phyloP scores from a whole-genome alignment of 2,329 filamentous ascomycete species.

The Rhinocladiella similis region DNA sequence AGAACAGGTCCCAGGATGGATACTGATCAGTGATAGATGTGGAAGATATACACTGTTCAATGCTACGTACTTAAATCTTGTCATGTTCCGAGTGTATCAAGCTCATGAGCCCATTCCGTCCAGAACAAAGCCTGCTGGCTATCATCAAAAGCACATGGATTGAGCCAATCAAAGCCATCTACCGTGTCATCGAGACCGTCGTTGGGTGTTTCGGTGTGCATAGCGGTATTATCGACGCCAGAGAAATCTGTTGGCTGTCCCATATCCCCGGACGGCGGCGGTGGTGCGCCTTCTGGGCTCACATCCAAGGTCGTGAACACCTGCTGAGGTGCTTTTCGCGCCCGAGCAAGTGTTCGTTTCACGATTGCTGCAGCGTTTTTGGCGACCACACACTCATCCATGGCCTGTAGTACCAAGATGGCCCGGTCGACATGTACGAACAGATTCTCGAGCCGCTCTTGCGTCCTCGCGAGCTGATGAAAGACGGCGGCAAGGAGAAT shows the following conservation, averaged over 20 bases:
- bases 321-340: constrained; percentile 10
- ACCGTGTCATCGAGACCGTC: background rate
- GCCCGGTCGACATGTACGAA: constrained; percentile 38
- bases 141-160: constrained; percentile 11
- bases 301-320: no score
- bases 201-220: no score
- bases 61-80: no score
- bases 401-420: constrained; percentile 42
- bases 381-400: constrained; percentile 44
- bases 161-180: constrained; percentile 14
- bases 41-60: no score
- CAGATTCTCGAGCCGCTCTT: constrained; percentile 32
- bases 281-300: no score
- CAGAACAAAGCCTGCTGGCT: constrained; percentile 19
- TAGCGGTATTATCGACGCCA: no score
- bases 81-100: constrained; percentile 7
- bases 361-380: constrained; percentile 33
- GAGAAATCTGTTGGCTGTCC: no score
- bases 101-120: constrained; percentile 18
- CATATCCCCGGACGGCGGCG: no score
- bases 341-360: constrained; percentile 14
- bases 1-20: no score
- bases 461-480: constrained; percentile 37
- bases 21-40: no score
- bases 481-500: constrained; percentile 35